A percentile compares a stretch with the other conserved stretches of the same genome.
Evolutionary conservation across 2,329 filamentous ascomycete species (phyloP).

Genomic region (Hyphodiscus sp.): DNA sequence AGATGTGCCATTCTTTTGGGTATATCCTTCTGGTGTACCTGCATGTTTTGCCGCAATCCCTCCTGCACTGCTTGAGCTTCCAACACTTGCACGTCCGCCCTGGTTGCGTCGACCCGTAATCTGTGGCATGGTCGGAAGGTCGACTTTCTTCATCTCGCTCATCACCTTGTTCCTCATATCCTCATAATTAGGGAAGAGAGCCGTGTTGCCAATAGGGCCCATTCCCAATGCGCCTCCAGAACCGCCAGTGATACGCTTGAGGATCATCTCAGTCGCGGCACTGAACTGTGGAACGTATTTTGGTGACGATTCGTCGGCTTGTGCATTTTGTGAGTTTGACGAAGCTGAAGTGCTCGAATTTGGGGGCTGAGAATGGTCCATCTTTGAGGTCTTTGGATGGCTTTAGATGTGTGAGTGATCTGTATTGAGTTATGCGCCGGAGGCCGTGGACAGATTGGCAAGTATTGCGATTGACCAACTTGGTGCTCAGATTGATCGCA

Average conservation of each 20-base stretch:
- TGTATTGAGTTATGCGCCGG: conserved; percentile 22
- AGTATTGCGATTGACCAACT: conserved; percentile 2
- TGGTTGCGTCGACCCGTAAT: conserved; percentile 5
- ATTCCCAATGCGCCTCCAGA: conserved; percentile 14
- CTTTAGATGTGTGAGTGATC: background rate
- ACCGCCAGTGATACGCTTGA: conserved; percentile 28
- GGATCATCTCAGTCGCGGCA: conserved; percentile 32
- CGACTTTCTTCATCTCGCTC: conserved; percentile 31
- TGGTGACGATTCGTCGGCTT: conserved; percentile 22
- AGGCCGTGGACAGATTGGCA: background rate
- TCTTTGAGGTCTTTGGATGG: conserved; percentile 7
- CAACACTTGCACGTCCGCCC: conserved; percentile 1
- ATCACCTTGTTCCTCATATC: conserved; percentile 31
- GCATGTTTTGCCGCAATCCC: conserved; percentile 9
- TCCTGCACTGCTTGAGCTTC: conserved; percentile 8
- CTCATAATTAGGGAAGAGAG: conserved; percentile 28
- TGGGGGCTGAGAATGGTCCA: conserved; percentile 22
- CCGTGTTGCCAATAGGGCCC: conserved; percentile 23
- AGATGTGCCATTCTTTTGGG: conserved; percentile 14
- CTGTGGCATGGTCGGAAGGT: conserved; percentile 25
- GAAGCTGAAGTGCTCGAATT: conserved; percentile 14
- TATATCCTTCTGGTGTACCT: conserved; percentile 13
- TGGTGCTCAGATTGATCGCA: background rate
- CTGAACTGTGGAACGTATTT: conserved; percentile 31
- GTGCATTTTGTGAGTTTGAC: conserved; percentile 8